Conservation (phyloP, 2,329 filamentous ascomycete species). For the Trichoderma polysporum region DNA sequence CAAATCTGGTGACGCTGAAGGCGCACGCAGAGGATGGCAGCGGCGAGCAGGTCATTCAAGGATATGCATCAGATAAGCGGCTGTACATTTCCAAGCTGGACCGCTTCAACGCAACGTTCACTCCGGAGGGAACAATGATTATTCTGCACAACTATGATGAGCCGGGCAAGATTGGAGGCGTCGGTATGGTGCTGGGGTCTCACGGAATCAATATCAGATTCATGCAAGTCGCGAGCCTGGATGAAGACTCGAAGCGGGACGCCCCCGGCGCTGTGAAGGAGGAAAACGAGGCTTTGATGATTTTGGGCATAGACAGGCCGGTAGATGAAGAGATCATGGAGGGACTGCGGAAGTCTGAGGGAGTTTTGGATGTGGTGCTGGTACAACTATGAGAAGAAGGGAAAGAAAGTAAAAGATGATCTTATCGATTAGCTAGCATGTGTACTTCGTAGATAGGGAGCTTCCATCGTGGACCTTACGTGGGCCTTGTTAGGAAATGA, state of each 20-base stretch:
- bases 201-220: slow-evolving; percentile 76
- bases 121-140: slow-evolving; percentile 71
- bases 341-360: slow-evolving; percentile 49
- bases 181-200: slow-evolving; percentile 68
- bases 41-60: slow-evolving; percentile 55
- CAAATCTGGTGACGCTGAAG: slow-evolving; percentile 68
- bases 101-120: slow-evolving; percentile 71
- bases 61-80: slow-evolving; percentile 63
- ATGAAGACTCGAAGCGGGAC: slow-evolving; percentile 24
- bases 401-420: neutral
- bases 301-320: slow-evolving; percentile 68
- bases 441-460: neutral
- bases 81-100: slow-evolving; percentile 72
- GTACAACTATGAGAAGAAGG: slow-evolving; percentile 40
- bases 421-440: neutral
- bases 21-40: slow-evolving; percentile 43
- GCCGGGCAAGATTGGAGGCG: slow-evolving; percentile 78
- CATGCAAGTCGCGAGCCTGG: slow-evolving; percentile 69
- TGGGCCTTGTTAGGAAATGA: neutral
- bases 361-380: slow-evolving; percentile 56
- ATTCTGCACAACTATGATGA: slow-evolving; percentile 80
- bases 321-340: slow-evolving; percentile 58
- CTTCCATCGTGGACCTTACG: too few relatives aligned
- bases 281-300: slow-evolving; percentile 68
- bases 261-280: slow-evolving; percentile 24